Conservation (phyloP, 805 yeast genomes). For the Kregervanrija pseudodelftensis region DNA sequence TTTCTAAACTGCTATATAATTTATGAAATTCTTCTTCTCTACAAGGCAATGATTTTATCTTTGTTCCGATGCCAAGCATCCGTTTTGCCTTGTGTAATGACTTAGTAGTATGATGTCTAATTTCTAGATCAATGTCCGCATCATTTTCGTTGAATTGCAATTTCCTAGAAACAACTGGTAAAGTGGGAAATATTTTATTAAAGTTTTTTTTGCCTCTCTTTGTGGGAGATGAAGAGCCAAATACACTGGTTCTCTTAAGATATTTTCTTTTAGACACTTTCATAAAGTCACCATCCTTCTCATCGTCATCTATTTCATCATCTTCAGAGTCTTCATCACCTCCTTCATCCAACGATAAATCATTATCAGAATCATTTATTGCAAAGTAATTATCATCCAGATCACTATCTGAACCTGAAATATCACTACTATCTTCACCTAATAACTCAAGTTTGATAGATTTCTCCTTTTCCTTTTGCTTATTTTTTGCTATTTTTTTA, state of each 20-base stretch:
- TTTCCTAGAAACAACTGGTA: conserved; percentile 9
- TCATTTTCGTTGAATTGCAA: conserved; percentile 9
- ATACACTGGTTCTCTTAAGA: background rate
- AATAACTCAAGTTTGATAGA: background rate
- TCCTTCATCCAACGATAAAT: background rate
- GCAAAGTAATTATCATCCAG: conserved; percentile 7
- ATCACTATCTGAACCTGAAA: conserved; percentile 10
- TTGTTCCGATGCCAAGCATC: conserved; percentile 31
- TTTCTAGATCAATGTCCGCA: conserved; percentile 7
- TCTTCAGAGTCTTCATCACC: conserved; percentile 13
- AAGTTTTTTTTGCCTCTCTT: background rate
- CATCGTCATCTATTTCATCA: conserved; percentile 9
- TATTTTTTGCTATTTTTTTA: conserved; percentile 4
- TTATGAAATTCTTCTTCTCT: conserved; percentile 77
- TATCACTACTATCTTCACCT: conserved; percentile 7
- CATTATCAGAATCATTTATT: too few species aligned
- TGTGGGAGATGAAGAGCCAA: background rate
- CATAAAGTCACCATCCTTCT: conserved; percentile 6
- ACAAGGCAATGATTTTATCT: conserved; percentile 61
- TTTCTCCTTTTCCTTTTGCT: conserved; percentile 5
- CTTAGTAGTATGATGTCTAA: conserved; percentile 14
- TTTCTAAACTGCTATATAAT: conserved; percentile 60
- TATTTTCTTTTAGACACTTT: conserved; percentile 1
- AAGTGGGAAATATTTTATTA: conserved; percentile 1
- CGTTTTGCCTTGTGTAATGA: conserved; percentile 32